Evolutionary conservation across 2,329 filamentous ascomycete species (phyloP).

Genomic region (Colletotrichum sp.): DNA sequence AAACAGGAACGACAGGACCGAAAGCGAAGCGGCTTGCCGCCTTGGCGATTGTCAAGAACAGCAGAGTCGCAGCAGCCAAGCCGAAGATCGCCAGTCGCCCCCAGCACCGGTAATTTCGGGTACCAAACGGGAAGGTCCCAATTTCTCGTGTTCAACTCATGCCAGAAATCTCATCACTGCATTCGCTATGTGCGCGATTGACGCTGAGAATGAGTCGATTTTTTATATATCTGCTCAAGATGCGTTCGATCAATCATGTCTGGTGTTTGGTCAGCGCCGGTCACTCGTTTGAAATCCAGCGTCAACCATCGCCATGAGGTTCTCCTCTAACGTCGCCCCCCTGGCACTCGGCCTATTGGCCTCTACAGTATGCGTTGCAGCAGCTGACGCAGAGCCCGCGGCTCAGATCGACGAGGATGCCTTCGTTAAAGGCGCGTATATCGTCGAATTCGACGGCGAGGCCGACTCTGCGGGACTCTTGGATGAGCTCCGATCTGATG

Average conservation of each 20-base stretch:
- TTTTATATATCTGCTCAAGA: not conserved
- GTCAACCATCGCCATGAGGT: constrained; percentile 4
- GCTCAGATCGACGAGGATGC: not conserved
- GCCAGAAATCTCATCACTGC: not conserved
- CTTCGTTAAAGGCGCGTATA: constrained; percentile 27
- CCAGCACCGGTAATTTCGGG: not conserved
- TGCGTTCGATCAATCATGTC: not conserved
- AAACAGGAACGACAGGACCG: not conserved
- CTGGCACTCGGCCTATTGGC: not conserved
- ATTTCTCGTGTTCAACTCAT: constrained; percentile 11
- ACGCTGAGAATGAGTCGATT: not conserved
- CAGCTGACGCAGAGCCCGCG: not conserved
- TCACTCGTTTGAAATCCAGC: constrained; percentile 4
- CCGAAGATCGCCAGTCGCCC: not conserved
- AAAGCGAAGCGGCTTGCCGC: not conserved
- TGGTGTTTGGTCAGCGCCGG: not conserved
- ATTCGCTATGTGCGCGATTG: not conserved
- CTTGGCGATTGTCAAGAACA: not conserved
- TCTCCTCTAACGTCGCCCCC: not conserved
- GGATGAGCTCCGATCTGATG: constrained; percentile 19
- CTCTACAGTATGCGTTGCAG: not conserved
- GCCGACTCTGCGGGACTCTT: constrained; percentile 21
- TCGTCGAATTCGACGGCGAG: constrained; percentile 28
- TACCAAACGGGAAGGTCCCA: constrained; percentile 7
- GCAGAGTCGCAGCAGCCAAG: not conserved